Evolutionary conservation across 78 protist genomes (phyloP).

Genomic region (Dictyostelium intermedium): DNA sequence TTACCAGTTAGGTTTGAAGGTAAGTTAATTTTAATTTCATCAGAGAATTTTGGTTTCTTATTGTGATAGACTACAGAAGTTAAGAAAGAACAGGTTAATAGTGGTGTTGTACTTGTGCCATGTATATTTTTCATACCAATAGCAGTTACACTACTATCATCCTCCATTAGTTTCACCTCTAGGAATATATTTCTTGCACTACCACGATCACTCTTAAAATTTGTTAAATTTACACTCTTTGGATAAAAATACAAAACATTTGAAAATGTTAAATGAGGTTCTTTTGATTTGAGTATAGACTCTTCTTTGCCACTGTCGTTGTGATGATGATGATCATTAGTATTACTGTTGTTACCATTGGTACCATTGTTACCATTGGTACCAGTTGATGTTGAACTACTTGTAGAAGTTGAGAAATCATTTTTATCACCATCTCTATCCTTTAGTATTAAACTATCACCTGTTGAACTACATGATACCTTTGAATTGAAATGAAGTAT

Average conservation of each 20-base stretch:
- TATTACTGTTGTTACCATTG: background rate
- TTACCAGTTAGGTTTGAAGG: constrained; percentile 47
- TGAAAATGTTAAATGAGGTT: constrained; percentile 13
- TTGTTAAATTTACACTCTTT: constrained; percentile 56
- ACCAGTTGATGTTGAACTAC: background rate
- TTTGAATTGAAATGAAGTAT: background rate
- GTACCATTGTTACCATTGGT: background rate
- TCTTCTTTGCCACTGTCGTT: background rate
- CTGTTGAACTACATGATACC: background rate
- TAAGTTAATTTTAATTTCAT: constrained; percentile 66
- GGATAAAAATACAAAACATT: constrained; percentile 67
- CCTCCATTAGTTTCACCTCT: constrained; percentile 62
- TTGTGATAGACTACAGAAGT: constrained; percentile 67
- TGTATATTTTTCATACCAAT: constrained; percentile 15
- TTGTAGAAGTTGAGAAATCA: background rate
- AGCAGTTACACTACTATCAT: constrained; percentile 40
- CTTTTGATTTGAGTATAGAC: background rate
- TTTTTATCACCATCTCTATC: background rate
- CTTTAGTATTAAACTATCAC: too few relatives aligned
- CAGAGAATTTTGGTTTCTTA: constrained; percentile 59
- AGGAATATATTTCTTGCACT: constrained; percentile 71
- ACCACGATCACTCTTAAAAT: constrained; percentile 40
- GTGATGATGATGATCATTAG: background rate
- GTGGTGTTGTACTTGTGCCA: constrained; percentile 1
- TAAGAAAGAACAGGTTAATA: constrained; percentile 15